Evolutionary conservation across 2,329 filamentous ascomycete genomes (phyloP), one percentile per base, ranked within the genome.

Genomic region (Aspergillus niger): DNA sequence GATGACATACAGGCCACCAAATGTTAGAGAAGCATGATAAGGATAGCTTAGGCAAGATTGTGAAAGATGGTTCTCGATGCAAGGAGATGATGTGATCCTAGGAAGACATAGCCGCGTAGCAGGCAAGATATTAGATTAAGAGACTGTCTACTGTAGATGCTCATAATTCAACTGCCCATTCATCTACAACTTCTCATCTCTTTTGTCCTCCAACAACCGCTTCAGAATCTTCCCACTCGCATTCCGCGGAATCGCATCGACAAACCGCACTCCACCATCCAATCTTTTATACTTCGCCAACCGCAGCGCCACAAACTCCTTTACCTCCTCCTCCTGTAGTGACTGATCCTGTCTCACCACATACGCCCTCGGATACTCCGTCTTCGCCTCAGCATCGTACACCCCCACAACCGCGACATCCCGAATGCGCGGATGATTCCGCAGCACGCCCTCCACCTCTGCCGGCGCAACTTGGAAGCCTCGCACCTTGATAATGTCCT

Each of bases 391-490:
- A 0, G 24, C 8, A 28, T 49, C 22, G 2, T 17, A 20, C 2
- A 86, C 73, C 0, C 85, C 83, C 17, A 86, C 79, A 0, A 88
- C 85, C 47, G 83, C 85, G 1, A 80, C 83, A 66, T 88, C 85
- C 6, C 74, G 73, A 26, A 83, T 70, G 32, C 75, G 74, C 0
- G 72, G 72, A 62, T 82, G 78, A 1, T 70, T 70, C 7, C 77
- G 60, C 1, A 82, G 67, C 15, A 81, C 63, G 5, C 79, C 80
- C 63, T 83, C 86, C 2, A 88, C 78, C 72, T 88, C 86, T 3
- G 85, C 85, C 0, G 86, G 86, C 0, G 86, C 79, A 2, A 88
- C 85, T 69, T 87, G 85, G 72, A 86, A 87, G 3, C 86, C 86
- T 71, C 89, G 86, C 70, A 82, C 86, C 74, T 88, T 83, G 70